Evolutionary conservation across 148 eudicot species (phyloP), one percentile per base, ranked within the genome.

Genomic region (Rhododendron williamsianum): DNA sequence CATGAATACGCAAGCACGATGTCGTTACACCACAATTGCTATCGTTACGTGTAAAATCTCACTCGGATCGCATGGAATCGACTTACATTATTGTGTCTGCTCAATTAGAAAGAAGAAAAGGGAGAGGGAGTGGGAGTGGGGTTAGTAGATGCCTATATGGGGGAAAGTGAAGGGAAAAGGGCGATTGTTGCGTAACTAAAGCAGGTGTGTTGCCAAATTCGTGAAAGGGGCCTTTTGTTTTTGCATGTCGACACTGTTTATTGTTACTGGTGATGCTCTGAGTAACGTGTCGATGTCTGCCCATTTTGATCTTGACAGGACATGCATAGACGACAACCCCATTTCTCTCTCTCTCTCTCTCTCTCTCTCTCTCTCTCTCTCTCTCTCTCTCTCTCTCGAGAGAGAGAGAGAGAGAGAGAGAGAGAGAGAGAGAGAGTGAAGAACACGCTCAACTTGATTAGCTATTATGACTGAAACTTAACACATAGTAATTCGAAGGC

Each of bases 151-250:
- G 67, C 25, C 87, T 76, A 85, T 52, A 56, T 78, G 71, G 30
- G 16, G 89, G 81, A 27, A 71, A 83, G 86, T 69, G 76, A 78
- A 72, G 80, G 8, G 30, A n/a, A 88, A 88, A 85, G 87, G 23
- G 43, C 6, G 4, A 30, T 72, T 83, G 83, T 54, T 16, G 60
- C 19, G 60, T 3, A 54, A 18, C 19, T 54, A 54, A 54, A 54
- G 60, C 4, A 16, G 16, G 21, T 4, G 60, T 3, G 60, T 54
- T 54, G 19, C 60, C 45, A 58, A 27, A 30, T 84, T 85, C 48
- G 72, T 85, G 78, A 71, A 76, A 74, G 72, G n/a, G n/a, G 5
- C 15, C 36, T 54, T 67, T 16, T 54, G 9, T 41, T 41, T 41
- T 41, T 41, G 45, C 45, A 41, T 30, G 33, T 81, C 35, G 86